Base-by-base conservation (phyloP, 176 grass and related monocot species). In the Leersia perrieri region DNA sequence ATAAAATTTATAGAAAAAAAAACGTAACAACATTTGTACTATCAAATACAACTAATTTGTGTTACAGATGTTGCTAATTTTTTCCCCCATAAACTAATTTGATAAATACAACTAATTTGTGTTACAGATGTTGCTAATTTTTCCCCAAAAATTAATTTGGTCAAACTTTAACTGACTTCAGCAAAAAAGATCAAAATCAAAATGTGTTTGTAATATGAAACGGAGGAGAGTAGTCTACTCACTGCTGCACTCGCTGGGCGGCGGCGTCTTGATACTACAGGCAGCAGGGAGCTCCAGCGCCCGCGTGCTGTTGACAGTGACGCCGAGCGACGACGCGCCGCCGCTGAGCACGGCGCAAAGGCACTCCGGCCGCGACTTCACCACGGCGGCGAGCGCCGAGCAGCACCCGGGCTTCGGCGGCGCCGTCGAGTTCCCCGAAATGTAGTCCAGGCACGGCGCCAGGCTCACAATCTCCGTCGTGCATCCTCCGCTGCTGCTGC, bases 341-440 rank as follows among this genome's bases (percentile, higher is more conserved):
- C 85, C 91, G 29, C 39, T 41, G 47, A 90, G 82, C 62, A 94
- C 69, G 22, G 18, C 11, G 80, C 88, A 94, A 34, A 94, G 88
- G 74, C 91, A 94, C 70, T 64, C 64, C 4, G 91, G 73, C 60
- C 82, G 74, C 22, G 77, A 70, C 72, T 79, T 8, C 68, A 90
- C 73, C 4, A 94, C 66, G 36, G 18, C 70, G 5, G 91, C 14
- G 26, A 94, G 80, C 71, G 82, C 27, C 22, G 91, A 72, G 85
- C 91, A 94, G 88, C 91, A 94, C 36, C n/a, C n/a, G n/a, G 85
- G 72, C 5, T 82, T 29, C 77, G 72, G 70, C 7, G 91, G 88
- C 42, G 41, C 73, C 12, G 87, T 75, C 3, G 82, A 32, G 53
- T 90, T 88, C 26, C 91, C 91, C 9, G 70, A 73, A 12, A 85